Evolutionary conservation across 140 eudicot species (phyloP), one percentile per base, ranked within the genome.

Genomic region (Flaveria floridana): DNA sequence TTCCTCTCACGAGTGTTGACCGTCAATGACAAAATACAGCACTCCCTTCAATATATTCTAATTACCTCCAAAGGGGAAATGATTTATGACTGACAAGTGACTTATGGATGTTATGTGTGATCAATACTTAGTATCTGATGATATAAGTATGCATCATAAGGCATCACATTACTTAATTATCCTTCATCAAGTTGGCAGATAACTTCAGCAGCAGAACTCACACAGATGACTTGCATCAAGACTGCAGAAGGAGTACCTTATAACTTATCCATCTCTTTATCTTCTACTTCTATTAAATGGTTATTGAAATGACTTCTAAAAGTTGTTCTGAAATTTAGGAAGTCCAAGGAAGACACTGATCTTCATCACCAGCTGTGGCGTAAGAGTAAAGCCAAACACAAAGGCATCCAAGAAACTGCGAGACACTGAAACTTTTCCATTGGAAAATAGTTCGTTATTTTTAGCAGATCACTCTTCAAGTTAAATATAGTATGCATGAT

Each of bases 381-480:
- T 10, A 30, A 57, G 55, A 47, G 63, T 44, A 63, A 75, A 68
- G 55, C 44, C 69, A 47, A 52, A 75, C 44, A 64, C 50, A 61
- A 77, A 75, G 56, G 73, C 82, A 75, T 65, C 68, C 48, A 71
- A 46, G 66, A 74, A 44, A 10, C 56, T 10, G 73, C 55, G 44
- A 63, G 52, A 70, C 57, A 39, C 62, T 7, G 67, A 63, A 68
- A 21, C 58, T 69, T 44, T 73, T 51, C 84, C 84, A 85, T 82
- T 82, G 78, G 75, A 85, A 81, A 75, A 85, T 85, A 81, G 88
- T 85, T 85, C 86, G 86, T 81, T 84, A 30, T 81, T 84, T 58
- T 80, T 68, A 71, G 74, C 86, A 82, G 83, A 68, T 62, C 65
- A 68, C 71, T 63, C 76, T 37, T 76, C 77, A 76, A 79, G 79